Evolutionary conservation across 2,329 filamentous ascomycete genomes (phyloP), one percentile per base, ranked within the genome.

Genomic region (Grosmannia huntii): DNA sequence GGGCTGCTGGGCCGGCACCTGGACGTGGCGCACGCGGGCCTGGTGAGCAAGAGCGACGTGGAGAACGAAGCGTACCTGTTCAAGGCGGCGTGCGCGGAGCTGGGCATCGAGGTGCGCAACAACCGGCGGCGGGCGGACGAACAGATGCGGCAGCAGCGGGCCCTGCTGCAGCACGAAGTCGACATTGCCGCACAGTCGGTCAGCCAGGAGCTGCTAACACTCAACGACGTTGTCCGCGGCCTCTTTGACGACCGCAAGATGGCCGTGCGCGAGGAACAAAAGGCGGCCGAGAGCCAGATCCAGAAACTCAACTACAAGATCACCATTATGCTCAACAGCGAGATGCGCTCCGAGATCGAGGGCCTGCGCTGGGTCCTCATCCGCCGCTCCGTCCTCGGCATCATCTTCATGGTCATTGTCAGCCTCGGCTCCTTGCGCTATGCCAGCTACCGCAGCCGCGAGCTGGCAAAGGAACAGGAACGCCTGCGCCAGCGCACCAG

Each of bases 231-330:
- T 58, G 79, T 97, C n/a, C 90, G 91, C 69, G 92, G 90, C 59
- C 87, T 96, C 79, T 96, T 97, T 69, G 92, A 97, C 67, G 92
- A 99, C 69, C 83, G 95, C 50, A 94, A 92, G 69, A 95, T 97
- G 88, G 82, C 84, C 2, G 90, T 95, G 1, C 78, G 90, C 57
- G 88, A 92, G 70, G 89, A 96, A 70, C 90, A 96, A 72, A 85
- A 90, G 68, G 79, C 79, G 7, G 86, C 89, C 67, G 92, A 97
- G 68, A 88, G 87, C 21, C 41, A 89, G 79, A 91, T 96, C 62
- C 91, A 96, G 76, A 87, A 96, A 74, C 80, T 97, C 64, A 95
- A 92, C 72, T 96, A 97, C 73, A 94, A 95, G 70, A 97, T 99
- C 70, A 95, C 89, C 25, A 90, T 96, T 36, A 80, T 83, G 48